A percentile compares a stretch with the other conserved stretches of the same genome.
Conservation (phyloP, 1,284 basidiomycete species). For the Stygiomarasmius scandens region DNA sequence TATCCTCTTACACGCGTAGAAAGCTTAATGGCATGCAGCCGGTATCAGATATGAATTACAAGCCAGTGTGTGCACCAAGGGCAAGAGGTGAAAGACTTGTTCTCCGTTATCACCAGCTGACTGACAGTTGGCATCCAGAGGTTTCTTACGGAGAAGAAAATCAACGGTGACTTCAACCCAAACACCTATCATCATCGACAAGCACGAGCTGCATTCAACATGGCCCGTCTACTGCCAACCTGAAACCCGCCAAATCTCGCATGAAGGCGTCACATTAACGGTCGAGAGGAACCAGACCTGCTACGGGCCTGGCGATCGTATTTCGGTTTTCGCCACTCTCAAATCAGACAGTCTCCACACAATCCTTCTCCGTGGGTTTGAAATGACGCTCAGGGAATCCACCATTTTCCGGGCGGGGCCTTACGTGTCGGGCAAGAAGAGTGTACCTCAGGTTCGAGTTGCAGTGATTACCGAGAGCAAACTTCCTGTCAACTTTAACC, state of each 20-base stretch:
- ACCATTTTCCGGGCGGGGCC: conserved; percentile 67
- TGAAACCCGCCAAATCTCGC: conserved; percentile 67
- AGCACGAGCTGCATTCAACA: conserved; percentile 86
- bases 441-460: conserved; percentile 57
- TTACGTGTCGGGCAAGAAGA: conserved; percentile 54
- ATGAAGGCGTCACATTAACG: conserved; percentile 71
- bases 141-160: conserved; percentile 76
- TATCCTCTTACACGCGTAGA: conserved; percentile 14
- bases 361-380: conserved; percentile 75
- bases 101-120: not conserved
- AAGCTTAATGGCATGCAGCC: conserved; percentile 41
- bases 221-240: conserved; percentile 87
- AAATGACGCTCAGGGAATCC: conserved; percentile 76
- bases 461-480: conserved; percentile 64
- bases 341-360: conserved; percentile 68
- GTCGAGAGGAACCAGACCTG: conserved; percentile 78
- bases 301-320: conserved; percentile 83
- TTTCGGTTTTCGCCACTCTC: conserved; percentile 69
- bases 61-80: conserved; percentile 80
- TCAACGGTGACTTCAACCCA: conserved; percentile 59
- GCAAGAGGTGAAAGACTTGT: conserved; percentile 63
- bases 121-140: conserved; percentile 41
- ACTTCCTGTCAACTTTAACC: conserved; percentile 67
- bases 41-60: conserved; percentile 86
- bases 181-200: conserved; percentile 78